Conservation (phyloP, 345 rosid genomes). For the Hibiscus mutabilis region DNA sequence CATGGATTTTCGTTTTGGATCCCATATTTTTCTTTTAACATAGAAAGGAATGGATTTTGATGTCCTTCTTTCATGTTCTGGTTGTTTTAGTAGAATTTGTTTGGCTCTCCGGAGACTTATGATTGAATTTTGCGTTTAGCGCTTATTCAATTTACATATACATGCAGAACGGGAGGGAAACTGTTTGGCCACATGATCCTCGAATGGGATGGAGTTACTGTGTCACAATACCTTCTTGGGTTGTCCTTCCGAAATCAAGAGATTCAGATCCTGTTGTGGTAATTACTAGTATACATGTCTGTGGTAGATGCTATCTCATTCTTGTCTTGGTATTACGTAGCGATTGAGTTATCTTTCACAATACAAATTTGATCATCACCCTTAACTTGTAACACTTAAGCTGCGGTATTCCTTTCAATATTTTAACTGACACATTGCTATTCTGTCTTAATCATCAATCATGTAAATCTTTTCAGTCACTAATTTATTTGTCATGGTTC, state of each 20-base stretch:
- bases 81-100: background rate
- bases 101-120: background rate
- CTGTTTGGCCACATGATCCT: conserved; percentile 91
- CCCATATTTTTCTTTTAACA: background rate
- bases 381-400: background rate
- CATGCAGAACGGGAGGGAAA: conserved; percentile 78
- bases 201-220: conserved; percentile 96
- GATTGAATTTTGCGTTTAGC: background rate
- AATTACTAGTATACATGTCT: conserved; percentile 26
- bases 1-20: background rate
- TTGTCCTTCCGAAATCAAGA: conserved; percentile 77
- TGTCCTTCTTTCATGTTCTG: background rate
- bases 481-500: conserved; percentile 5
- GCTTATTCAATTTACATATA: background rate
- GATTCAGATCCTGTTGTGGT: conserved; percentile 99
- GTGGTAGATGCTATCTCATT: conserved; percentile 24
- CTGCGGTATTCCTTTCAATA: background rate
- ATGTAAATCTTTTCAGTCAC: background rate
- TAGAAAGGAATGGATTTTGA: background rate
- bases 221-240: conserved; percentile 84
- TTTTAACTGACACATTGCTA: background rate
- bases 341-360: background rate
- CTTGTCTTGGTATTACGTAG: conserved; percentile 5
- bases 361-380: background rate
- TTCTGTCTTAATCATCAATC: background rate